Evolutionary conservation across 257 asterid genomes (phyloP).

Genomic region (Nemophila menziesii): DNA sequence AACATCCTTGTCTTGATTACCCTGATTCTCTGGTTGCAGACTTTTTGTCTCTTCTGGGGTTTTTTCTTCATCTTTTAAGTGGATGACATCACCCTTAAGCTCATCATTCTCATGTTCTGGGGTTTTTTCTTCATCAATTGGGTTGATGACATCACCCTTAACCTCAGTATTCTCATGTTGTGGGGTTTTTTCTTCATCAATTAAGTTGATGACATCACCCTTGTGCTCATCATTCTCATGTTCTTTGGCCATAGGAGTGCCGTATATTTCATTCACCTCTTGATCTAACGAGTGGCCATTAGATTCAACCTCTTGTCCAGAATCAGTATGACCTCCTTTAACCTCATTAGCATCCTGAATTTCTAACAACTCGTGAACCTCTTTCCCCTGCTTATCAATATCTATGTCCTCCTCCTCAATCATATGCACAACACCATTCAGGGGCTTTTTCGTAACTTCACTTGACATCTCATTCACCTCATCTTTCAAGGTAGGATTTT

Average conservation of each 20-base stretch:
- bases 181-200: slow-evolving; percentile 16
- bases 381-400: slow-evolving; percentile 20
- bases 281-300: slow-evolving; percentile 14
- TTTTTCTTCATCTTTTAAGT: neutral
- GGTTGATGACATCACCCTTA: slow-evolving; percentile 19
- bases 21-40: slow-evolving; percentile 6
- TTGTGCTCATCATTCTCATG: too few species aligned
- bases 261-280: slow-evolving; percentile 10
- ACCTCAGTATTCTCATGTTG: slow-evolving; percentile 10
- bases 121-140: slow-evolving; percentile 14
- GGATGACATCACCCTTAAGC: slow-evolving; percentile 15
- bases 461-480: slow-evolving; percentile 17
- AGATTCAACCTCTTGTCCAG: slow-evolving; percentile 18
- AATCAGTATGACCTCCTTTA: slow-evolving; percentile 18
- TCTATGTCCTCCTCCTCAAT: slow-evolving; percentile 14
- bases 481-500: slow-evolving; percentile 13
- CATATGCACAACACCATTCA: slow-evolving; percentile 24
- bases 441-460: slow-evolving; percentile 17
- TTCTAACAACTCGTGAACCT: slow-evolving; percentile 17
- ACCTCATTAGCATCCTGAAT: slow-evolving; percentile 24
- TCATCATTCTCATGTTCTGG: slow-evolving; percentile 20
- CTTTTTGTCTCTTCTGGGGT: slow-evolving; percentile 1
- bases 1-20: slow-evolving; percentile 23
- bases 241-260: slow-evolving; percentile 12
- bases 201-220: too few species aligned